Percentiles rank a stretch among this genome's conserved stretches.
phyloP scores from a whole-genome alignment of 2,329 filamentous ascomycete genomes.

The Penicillium sp. region DNA sequence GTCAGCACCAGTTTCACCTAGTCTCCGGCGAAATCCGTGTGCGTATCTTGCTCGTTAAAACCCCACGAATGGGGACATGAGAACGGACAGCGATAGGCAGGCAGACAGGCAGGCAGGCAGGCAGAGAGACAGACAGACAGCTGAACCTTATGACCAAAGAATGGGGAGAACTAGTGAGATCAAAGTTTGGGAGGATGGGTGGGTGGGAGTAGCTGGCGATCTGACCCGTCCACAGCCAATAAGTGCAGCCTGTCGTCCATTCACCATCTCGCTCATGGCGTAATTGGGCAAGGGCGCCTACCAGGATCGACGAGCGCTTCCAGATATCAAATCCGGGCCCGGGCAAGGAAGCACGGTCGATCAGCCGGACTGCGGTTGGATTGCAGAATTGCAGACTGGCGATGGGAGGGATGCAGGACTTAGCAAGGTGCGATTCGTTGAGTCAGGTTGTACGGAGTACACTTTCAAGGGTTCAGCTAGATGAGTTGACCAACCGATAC shows the following conservation, averaged over 20 bases:
- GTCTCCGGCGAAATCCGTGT: not conserved
- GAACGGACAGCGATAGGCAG: too few relatives aligned
- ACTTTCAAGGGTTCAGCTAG: not conserved
- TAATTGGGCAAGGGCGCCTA: not conserved
- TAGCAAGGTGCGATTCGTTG: not conserved
- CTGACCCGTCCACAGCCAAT: conserved; percentile 7
- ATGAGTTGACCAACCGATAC: not conserved
- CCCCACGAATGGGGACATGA: not conserved
- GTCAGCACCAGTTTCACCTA: not conserved
- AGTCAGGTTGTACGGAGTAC: not conserved
- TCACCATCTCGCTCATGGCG: not conserved
- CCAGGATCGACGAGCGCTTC: conserved; percentile 5
- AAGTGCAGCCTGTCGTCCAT: not conserved
- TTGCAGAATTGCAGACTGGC: not conserved
- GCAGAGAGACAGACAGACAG: not conserved
- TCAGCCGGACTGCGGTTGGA: not conserved
- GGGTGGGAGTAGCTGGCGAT: not conserved
- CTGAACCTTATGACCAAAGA: not conserved
- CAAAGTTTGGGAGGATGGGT: conserved; percentile 7
- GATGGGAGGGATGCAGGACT: not conserved
- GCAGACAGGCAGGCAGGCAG: too few relatives aligned
- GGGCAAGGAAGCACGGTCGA: conserved; percentile 10
- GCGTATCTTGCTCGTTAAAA: not conserved
- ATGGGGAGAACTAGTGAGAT: conserved; percentile 2
- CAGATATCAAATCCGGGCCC: not conserved